Evolutionary conservation across 1,139 yeast genomes (phyloP).

Genomic region (Candida albicans): DNA sequence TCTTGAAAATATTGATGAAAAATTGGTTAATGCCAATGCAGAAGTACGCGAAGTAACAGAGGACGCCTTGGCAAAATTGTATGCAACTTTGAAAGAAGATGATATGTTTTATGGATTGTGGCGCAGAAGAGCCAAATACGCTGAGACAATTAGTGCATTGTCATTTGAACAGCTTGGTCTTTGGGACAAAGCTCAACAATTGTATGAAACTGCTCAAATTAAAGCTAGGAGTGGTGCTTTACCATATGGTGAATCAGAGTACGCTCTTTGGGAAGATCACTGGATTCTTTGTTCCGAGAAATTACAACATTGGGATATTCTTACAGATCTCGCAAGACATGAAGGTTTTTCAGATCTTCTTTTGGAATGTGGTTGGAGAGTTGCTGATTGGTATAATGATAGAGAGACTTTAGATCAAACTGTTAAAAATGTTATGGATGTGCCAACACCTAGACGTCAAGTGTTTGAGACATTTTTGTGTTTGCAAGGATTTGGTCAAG

Average conservation of each 20-base stretch:
- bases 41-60: constrained; percentile 83
- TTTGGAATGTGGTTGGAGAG: constrained; percentile 98
- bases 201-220: constrained; percentile 96
- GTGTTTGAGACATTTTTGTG: constrained; percentile 92
- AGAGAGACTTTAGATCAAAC: constrained; percentile 93
- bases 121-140: constrained; percentile 93
- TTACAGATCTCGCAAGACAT: constrained; percentile 94
- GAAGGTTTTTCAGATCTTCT: constrained; percentile 95
- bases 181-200: constrained; percentile 92
- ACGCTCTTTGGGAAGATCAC: constrained; percentile 97
- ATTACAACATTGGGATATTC: constrained; percentile 96
- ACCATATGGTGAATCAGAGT: constrained; percentile 95
- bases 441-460: constrained; percentile 96
- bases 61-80: constrained; percentile 88
- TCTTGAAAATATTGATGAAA: constrained; percentile 71
- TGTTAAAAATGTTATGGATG: constrained; percentile 95
- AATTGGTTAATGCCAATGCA: constrained; percentile 64
- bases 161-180: constrained; percentile 94
- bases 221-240: constrained; percentile 94
- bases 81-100: constrained; percentile 85
- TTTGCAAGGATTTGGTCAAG: constrained; percentile 90
- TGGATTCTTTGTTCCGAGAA: constrained; percentile 98
- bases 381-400: constrained; percentile 97
- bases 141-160: constrained; percentile 88
- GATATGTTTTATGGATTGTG: constrained; percentile 98